phyloP scores from a whole-genome alignment of 2,329 filamentous ascomycete genomes.

The Ophiostoma novo-ulmi region DNA sequence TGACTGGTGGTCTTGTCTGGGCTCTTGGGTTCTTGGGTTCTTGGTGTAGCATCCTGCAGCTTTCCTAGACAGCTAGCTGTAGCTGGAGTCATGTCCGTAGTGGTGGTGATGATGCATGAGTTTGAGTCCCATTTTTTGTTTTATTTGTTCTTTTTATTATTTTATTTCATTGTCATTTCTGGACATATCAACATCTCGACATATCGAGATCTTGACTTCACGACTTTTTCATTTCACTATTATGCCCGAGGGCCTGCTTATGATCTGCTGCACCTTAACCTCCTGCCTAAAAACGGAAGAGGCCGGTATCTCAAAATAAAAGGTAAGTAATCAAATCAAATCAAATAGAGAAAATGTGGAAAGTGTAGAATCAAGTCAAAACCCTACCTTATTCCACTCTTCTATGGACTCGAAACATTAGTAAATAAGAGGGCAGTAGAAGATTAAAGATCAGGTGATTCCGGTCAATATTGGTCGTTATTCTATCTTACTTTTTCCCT shows the following conservation, averaged over 20 bases:
- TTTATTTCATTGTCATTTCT: neutral
- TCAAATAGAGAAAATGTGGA: neutral
- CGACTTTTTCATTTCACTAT: no score
- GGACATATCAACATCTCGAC: neutral
- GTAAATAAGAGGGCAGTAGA: neutral
- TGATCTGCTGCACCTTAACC: neutral
- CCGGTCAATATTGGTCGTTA: neutral
- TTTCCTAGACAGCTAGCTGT: neutral
- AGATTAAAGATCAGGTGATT: constrained; percentile 5
- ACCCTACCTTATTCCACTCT: neutral
- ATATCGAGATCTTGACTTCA: neutral
- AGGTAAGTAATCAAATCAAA: neutral
- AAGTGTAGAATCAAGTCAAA: no score
- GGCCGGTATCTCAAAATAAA: neutral
- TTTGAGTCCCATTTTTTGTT: neutral
- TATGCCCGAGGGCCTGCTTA: neutral
- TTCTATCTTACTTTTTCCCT: neutral
- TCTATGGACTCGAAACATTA: neutral
- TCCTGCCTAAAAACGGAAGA: neutral
- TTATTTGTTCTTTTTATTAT: neutral
- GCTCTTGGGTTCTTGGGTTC: neutral
- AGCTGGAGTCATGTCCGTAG: neutral
- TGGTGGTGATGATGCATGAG: neutral
- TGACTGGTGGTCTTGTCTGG: neutral
- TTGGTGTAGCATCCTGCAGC: neutral